Conservation (phyloP, 345 rosid species). For the Citrus inodora region DNA sequence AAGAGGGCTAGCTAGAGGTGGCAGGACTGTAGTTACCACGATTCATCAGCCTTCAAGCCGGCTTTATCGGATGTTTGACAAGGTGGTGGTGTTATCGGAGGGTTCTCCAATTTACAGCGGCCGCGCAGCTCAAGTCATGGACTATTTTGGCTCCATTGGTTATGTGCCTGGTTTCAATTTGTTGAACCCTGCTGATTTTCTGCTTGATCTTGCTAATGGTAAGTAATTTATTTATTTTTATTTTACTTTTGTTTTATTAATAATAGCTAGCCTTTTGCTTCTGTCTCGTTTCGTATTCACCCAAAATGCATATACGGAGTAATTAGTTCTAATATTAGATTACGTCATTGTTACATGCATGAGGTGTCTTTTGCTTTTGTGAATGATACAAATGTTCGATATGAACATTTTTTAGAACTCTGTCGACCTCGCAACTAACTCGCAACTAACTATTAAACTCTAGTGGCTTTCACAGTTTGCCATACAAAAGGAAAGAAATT, state of each 20-base stretch:
- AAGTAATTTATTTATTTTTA: slow-evolving; percentile 7
- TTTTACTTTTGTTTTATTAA: not conserved
- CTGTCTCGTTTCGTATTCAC: not conserved
- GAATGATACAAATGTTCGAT: not conserved
- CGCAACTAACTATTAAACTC: slow-evolving; percentile 5
- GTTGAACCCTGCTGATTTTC: slow-evolving; percentile 84
- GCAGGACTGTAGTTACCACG: slow-evolving; percentile 75
- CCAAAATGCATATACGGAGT: not conserved
- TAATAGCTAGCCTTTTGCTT: not conserved
- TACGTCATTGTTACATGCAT: not conserved
- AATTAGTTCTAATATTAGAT: not conserved
- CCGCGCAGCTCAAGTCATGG: slow-evolving; percentile 56
- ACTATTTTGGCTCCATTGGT: slow-evolving; percentile 67
- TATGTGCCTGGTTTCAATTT: slow-evolving; percentile 56
- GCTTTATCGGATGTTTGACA: slow-evolving; percentile 78
- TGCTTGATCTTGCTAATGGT: slow-evolving; percentile 95
- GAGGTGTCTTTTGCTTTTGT: not conserved
- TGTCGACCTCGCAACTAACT: not conserved
- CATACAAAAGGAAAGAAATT: not conserved
- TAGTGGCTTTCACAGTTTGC: not conserved
- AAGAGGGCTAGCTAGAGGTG: slow-evolving; percentile 60
- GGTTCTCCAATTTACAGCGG: slow-evolving; percentile 78
- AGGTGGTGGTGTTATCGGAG: slow-evolving; percentile 73
- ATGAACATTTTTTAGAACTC: not conserved
- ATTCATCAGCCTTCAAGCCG: slow-evolving; percentile 92